Conservation (phyloP, 306 rosid species). For the Cercis canadensis region DNA sequence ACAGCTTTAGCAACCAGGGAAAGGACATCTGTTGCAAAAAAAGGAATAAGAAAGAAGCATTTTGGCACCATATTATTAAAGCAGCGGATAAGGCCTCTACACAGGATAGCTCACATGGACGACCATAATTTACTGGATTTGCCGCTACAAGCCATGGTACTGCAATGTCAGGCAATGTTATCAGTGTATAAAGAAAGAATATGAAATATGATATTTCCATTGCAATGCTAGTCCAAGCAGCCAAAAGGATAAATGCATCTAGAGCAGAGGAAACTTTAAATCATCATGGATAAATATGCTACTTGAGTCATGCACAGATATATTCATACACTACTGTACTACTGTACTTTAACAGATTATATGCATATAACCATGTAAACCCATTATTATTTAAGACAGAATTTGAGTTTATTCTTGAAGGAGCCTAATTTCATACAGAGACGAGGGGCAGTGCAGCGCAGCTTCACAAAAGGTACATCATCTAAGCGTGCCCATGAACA, state of each 20-base stretch:
- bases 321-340: neutral
- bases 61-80: constrained; percentile 76
- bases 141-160: constrained; percentile 99
- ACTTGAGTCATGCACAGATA: constrained; percentile 15
- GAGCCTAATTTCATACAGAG: constrained; percentile 68
- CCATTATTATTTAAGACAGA: neutral
- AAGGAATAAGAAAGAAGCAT: constrained; percentile 1
- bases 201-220: too few species aligned
- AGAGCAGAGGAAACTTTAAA: constrained; percentile 8
- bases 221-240: neutral
- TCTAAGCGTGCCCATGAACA: constrained; percentile 97
- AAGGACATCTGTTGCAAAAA: neutral
- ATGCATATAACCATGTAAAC: constrained; percentile 13
- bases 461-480: constrained; percentile 89
- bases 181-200: constrained; percentile 27
- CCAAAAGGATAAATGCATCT: neutral
- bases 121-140: constrained; percentile 94
- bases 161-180: constrained; percentile 43
- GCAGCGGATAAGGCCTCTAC: constrained; percentile 99
- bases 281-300: constrained; percentile 10
- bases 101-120: constrained; percentile 94
- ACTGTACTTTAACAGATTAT: constrained; percentile 3
- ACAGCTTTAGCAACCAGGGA: neutral
- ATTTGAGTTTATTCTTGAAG: constrained; percentile 18
- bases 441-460: constrained; percentile 88